Evolutionary conservation across 345 rosid species (phyloP).

Genomic region (Diplotaxis tenuifolia): DNA sequence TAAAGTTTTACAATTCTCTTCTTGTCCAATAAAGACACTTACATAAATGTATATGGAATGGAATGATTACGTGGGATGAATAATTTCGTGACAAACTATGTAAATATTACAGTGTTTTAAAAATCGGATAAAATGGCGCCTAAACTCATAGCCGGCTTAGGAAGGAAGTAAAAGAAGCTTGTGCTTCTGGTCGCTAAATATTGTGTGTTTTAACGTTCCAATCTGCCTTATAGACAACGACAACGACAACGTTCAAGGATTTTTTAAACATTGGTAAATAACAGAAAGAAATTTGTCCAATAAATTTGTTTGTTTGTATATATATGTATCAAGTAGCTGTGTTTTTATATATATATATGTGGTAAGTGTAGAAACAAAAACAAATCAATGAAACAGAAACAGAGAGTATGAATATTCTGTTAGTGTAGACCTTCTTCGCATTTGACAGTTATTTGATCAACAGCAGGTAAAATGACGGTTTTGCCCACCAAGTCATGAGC

Average conservation of each 20-base stretch:
- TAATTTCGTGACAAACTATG: neutral
- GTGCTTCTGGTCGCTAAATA: neutral
- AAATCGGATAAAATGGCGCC: too few species aligned
- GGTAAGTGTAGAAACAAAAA: neutral
- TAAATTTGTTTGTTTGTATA: neutral
- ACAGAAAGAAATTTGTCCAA: neutral
- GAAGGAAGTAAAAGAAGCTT: neutral
- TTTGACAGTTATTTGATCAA: slow-evolving; percentile 39
- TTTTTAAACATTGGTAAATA: too few species aligned
- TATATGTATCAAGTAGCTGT: neutral
- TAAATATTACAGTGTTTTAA: neutral
- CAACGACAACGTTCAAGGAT: too few species aligned
- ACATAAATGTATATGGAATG: neutral
- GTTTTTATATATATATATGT: slow-evolving; percentile 2
- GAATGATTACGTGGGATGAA: neutral
- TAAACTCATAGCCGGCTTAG: too few species aligned
- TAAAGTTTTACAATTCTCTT: slow-evolving; percentile 21
- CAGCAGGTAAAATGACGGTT: slow-evolving; percentile 29
- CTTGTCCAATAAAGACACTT: slow-evolving; percentile 15
- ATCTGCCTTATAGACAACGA: too few species aligned
- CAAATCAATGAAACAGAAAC: neutral
- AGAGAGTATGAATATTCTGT: slow-evolving; percentile 6
- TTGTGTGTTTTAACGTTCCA: too few species aligned
- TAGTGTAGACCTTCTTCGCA: slow-evolving; percentile 44
- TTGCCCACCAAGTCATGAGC: slow-evolving; percentile 66